Evolutionary conservation across 768 basidiomycete species (phyloP), one percentile per base, ranked within the genome.

Genomic region (Boletus rubropictus): DNA sequence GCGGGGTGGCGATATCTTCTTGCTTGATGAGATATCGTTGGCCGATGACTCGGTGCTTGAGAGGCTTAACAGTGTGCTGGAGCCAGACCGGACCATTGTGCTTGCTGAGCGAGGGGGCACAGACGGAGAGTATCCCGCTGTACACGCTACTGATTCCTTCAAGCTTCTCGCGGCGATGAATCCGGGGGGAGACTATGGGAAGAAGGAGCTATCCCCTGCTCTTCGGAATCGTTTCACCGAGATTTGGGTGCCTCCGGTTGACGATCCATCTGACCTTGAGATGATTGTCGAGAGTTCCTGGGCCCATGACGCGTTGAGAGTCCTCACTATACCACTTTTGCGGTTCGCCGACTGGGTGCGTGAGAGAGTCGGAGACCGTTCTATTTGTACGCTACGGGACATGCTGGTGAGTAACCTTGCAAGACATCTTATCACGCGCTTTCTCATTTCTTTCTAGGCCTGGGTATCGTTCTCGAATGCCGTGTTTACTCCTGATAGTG

Each of bases 21-120:
- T 99, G 7, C 77, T 99, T 24, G 96, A 99, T 60, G 96, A 99
- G 61, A 93, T 98, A 14, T 98, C 96, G 1, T 73, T 99, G 11
- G 96, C 94, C 1, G 96, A 99, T 62, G 96, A 99, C 62, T 97
- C 95, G 0, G 95, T 99, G 9, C 80, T 99, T 3, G 96, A 99
- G 64, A 82, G 96, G 34, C 75, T 99, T 42, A 99, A 99, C 64
- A 95, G 93, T 51, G 95, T 96, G 11, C 75, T 99, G n/a, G 96
- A 99, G 62, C 85, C 93, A 7, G 82, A 77, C 0, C 78, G 96
- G 27, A 86, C 81, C 0, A 80, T 98, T 25, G 87, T 96, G 5
- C 77, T 99, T 11, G 96, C 96, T 1, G 96, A 99, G 65, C 86
- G 84, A 38, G 92, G 93, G 1, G 91, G 90, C 10, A 78, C 76